phyloP scores from a whole-genome alignment of 805 yeast genomes.

The Yarrowia hollandica region DNA sequence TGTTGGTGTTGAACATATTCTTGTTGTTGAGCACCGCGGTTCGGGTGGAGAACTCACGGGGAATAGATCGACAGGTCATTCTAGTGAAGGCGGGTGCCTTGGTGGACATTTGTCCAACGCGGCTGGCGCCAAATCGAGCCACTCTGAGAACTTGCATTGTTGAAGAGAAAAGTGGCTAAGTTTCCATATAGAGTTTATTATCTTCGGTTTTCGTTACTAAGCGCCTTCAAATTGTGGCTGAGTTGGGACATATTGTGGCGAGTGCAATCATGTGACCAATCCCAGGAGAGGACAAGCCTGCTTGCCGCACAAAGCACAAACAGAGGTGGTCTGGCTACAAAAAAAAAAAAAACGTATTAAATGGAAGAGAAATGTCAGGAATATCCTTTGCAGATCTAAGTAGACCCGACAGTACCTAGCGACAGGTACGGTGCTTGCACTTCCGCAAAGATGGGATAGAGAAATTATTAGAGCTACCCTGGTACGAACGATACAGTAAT shows the following conservation, averaged over 20 bases:
- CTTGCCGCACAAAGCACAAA: too few relatives aligned
- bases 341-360: too few relatives aligned
- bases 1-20: slow-evolving; percentile 26
- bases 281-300: background rate
- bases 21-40: slow-evolving; percentile 13
- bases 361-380: too few relatives aligned
- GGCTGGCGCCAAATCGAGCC: slow-evolving; percentile 12
- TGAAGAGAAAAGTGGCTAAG: slow-evolving; percentile 28
- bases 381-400: too few relatives aligned
- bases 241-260: background rate
- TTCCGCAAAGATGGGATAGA: too few relatives aligned
- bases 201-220: background rate
- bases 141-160: slow-evolving; percentile 27
- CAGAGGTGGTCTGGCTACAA: too few relatives aligned
- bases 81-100: background rate
- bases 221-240: slow-evolving; percentile 2
- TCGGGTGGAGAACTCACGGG: slow-evolving; percentile 9
- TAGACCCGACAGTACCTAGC: too few relatives aligned
- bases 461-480: too few relatives aligned
- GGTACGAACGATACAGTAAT: too few relatives aligned
- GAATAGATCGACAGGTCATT: background rate
- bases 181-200: slow-evolving; percentile 2
- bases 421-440: too few relatives aligned
- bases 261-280: background rate
- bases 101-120: background rate